Base-by-base conservation (phyloP, 2,329 filamentous ascomycete species). In the Sporothrix brunneoviolacea region DNA sequence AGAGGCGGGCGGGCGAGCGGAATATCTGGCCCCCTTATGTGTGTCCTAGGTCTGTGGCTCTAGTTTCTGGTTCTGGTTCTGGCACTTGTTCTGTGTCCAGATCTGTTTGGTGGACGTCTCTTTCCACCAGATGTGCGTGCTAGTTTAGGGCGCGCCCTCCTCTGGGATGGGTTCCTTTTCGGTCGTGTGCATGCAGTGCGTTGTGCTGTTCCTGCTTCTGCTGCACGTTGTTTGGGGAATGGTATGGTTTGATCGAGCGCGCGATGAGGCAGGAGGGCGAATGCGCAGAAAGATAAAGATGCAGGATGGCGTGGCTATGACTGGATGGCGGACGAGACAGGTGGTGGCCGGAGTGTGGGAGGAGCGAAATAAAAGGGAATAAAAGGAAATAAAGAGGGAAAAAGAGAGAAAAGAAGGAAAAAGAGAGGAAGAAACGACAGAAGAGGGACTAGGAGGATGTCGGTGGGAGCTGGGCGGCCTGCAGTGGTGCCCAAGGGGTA, bases 221-320 rank as follows among this genome's bases (percentile, higher is more conserved):
- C 41, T 46, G 46, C 41, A 49, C 15, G 37, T 32, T 41, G 32
- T 32, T 30, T 36, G 16, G 41, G 33, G 15, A 27, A 38, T 36
- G 35, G n/a, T 37, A 22, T 50, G 48, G 40, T 37, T 41, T 41
- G 16, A 27, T 48, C 37, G 42, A 48, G 28, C n/a, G 30, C 10
- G 33, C 15, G 15, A 39, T 58, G 39, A 51, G 42, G 51, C 58
- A 36, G 10, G 38, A 54, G 61, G 62, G 59, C 62, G 33, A 40
- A 32, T 50, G 33, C 19, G 24, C 36, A 37, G 33, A 16, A 37
- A 46, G 46, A 45, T 46, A 35, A 33, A 37, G 44, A 41, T 51
- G 52, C 52, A 51, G 61, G 63, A 59, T 55, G 61, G 55, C 62
- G 63, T 60, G 63, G 61, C 62, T 64, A 62, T 62, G 62, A 65